A percentile compares a stretch with the other conserved stretches of the same genome.
Evolutionary conservation across 1,284 basidiomycete genomes (phyloP).

Genomic region (Caloboletus firmus): DNA sequence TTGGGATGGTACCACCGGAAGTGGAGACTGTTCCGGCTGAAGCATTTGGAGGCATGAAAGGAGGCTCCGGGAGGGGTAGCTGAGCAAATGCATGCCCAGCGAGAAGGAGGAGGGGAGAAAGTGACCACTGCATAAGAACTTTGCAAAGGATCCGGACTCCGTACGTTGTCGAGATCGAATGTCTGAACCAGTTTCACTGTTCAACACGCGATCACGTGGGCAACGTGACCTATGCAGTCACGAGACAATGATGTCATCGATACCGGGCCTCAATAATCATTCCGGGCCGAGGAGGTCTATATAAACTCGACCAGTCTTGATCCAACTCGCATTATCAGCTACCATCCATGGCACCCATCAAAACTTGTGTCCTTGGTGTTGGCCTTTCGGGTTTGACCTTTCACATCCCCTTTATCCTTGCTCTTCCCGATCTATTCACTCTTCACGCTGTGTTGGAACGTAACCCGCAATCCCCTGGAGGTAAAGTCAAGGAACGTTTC

Average conservation of each 20-base stretch:
- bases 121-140: slow-evolving; percentile 27
- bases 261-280: too few species aligned
- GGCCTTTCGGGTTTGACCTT: slow-evolving; percentile 77
- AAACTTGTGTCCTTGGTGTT: slow-evolving; percentile 71
- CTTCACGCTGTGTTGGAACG: slow-evolving; percentile 69
- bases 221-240: slow-evolving; percentile 1
- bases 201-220: slow-evolving; percentile 27
- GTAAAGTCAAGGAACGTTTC: slow-evolving; percentile 64
- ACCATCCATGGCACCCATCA: slow-evolving; percentile 47
- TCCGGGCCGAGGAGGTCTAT: slow-evolving; percentile 8
- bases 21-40: slow-evolving; percentile 57
- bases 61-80: slow-evolving; percentile 58
- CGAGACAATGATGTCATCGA: slow-evolving; percentile 18
- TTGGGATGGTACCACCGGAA: slow-evolving; percentile 45
- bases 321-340: not conserved
- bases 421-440: slow-evolving; percentile 70
- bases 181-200: not conserved
- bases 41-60: slow-evolving; percentile 63
- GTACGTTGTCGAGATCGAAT: slow-evolving; percentile 2
- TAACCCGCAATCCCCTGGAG: slow-evolving; percentile 56
- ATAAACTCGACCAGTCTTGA: slow-evolving; percentile 8
- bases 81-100: slow-evolving; percentile 43
- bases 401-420: slow-evolving; percentile 76
- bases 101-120: slow-evolving; percentile 22
- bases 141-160: too few species aligned